Conservation (phyloP, 768 basidiomycete genomes). For the Mycena epipterygia region DNA sequence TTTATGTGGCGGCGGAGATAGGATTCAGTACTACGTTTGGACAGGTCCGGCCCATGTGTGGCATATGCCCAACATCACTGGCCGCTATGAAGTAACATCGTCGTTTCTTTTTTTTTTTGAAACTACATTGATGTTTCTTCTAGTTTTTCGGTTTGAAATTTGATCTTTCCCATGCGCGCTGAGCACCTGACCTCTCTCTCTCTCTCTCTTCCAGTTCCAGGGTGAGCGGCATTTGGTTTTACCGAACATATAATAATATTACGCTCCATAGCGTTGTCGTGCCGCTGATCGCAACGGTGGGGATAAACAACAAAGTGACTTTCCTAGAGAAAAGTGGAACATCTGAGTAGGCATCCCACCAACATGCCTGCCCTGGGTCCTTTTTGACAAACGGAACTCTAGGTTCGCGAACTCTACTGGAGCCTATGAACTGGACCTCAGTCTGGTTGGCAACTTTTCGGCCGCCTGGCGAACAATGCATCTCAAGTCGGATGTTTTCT, state of each 20-base stretch:
- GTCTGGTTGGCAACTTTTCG: slow-evolving; percentile 60
- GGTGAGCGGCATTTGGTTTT: not conserved
- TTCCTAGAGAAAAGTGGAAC: slow-evolving; percentile 85
- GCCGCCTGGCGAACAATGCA: slow-evolving; percentile 85
- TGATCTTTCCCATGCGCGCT: not conserved
- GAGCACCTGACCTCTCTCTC: slow-evolving; percentile 14
- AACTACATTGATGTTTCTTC: slow-evolving; percentile 12
- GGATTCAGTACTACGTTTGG: slow-evolving; percentile 62
- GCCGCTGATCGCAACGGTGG: slow-evolving; percentile 81
- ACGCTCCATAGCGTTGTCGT: slow-evolving; percentile 69
- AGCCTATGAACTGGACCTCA: slow-evolving; percentile 84
- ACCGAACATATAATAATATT: not conserved
- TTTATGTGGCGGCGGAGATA: slow-evolving; percentile 72
- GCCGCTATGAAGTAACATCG: slow-evolving; percentile 73
- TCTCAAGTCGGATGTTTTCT: slow-evolving; percentile 84
- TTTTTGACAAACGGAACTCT: not conserved
- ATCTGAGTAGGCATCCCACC: slow-evolving; percentile 56
- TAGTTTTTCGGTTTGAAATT: slow-evolving; percentile 67
- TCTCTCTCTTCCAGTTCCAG: slow-evolving; percentile 51
- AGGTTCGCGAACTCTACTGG: slow-evolving; percentile 77
- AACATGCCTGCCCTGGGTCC: not conserved
- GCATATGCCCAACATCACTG: slow-evolving; percentile 75
- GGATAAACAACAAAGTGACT: slow-evolving; percentile 85
- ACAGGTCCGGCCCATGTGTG: slow-evolving; percentile 69
- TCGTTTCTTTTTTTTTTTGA: not conserved